Percentiles rank a stretch among this genome's conserved stretches.
Evolutionary conservation across 768 basidiomycete species (phyloP).

Genomic region (Calocybe cyanea): DNA sequence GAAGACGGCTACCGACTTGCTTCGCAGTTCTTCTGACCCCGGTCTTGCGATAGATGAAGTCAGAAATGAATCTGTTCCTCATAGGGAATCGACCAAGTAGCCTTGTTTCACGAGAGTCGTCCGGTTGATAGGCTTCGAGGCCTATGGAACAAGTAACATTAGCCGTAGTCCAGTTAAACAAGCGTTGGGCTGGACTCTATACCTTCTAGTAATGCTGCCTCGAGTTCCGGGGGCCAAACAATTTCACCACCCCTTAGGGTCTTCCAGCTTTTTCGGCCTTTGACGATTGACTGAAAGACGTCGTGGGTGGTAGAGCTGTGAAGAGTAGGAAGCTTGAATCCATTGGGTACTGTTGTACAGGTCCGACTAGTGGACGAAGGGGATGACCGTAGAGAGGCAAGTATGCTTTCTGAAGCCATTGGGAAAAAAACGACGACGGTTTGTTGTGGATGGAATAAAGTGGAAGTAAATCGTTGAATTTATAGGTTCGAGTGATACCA

Average conservation of each 20-base stretch:
- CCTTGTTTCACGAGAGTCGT: conserved; percentile 68
- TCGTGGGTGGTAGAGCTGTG: conserved; percentile 42
- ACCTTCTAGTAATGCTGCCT: conserved; percentile 78
- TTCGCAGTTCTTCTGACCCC: conserved; percentile 71
- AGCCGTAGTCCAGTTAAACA: background rate
- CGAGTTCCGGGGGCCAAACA: conserved; percentile 78
- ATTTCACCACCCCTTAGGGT: conserved; percentile 68
- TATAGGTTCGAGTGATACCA: conserved; percentile 26
- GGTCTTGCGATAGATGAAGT: conserved; percentile 67
- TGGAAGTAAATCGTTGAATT: conserved; percentile 20
- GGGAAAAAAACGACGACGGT: conserved; percentile 14
- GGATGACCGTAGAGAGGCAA: conserved; percentile 10
- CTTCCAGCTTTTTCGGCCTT: conserved; percentile 73
- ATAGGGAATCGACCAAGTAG: conserved; percentile 74
- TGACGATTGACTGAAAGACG: conserved; percentile 64
- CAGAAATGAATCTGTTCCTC: conserved; percentile 77
- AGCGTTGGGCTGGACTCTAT: background rate
- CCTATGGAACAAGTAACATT: conserved; percentile 34
- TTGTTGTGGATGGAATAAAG: conserved; percentile 12
- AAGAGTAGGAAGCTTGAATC: conserved; percentile 24
- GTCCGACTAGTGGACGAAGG: conserved; percentile 11
- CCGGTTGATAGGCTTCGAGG: conserved; percentile 67
- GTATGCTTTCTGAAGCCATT: conserved; percentile 17
- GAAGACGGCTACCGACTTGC: conserved; percentile 77
- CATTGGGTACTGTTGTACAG: conserved; percentile 10